Conservation (phyloP, 73 alveolate species). For the Stentor coeruleus region DNA sequence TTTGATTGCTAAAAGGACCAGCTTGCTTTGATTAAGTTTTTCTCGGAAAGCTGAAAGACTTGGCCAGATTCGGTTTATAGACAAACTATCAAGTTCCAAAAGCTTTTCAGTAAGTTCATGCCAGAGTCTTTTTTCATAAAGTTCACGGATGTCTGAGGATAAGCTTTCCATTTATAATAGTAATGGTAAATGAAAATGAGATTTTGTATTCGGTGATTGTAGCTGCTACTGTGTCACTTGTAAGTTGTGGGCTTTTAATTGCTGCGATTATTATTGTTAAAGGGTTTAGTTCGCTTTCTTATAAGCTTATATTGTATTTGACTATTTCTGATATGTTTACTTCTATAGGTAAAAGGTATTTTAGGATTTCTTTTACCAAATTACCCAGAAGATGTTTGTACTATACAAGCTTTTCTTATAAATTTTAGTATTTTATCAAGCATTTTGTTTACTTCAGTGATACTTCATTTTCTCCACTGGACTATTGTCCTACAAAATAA, state of each 20-base stretch:
- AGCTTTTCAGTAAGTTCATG: too few species aligned
- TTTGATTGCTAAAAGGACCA: too few species aligned
- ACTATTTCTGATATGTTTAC: neutral
- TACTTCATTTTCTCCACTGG: neutral
- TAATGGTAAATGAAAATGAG: neutral
- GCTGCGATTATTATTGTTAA: neutral
- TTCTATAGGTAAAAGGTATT: neutral
- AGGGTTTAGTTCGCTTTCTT: neutral
- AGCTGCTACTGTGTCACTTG: neutral
- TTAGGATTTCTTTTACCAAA: neutral
- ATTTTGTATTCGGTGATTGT: neutral
- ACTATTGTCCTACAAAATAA: neutral
- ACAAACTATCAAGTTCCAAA: too few species aligned
- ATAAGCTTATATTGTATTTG: neutral
- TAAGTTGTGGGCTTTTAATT: neutral
- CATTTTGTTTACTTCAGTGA: neutral
- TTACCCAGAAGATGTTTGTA: neutral
- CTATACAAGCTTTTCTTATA: neutral
- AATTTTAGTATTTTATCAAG: neutral
- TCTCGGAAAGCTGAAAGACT: too few species aligned
- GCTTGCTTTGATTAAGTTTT: too few species aligned
- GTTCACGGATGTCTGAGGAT: too few species aligned
- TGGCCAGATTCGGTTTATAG: too few species aligned
- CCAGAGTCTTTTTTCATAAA: too few species aligned
- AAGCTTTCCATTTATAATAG: neutral